Evolutionary conservation across 192 early-diverging fungal species (phyloP), one percentile per base, ranked within the genome.

Genomic region (Dissophora ornata): DNA sequence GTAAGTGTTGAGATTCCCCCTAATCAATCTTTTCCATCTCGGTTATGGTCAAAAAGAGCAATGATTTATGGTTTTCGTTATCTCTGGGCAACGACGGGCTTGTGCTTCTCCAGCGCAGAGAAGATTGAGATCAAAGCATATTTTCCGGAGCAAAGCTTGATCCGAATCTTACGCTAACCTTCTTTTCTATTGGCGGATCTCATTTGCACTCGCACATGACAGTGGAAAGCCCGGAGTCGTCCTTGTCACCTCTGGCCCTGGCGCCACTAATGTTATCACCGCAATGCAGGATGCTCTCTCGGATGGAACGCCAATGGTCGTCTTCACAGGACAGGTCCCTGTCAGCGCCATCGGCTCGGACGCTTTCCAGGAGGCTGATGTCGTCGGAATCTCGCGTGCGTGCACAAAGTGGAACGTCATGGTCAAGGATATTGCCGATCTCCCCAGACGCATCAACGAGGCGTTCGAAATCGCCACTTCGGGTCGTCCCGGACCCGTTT

Each of bases 341-440:
- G 95, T 93, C 7, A 83, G 90, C 4, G 89, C 93, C 30, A 93
- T 99, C 68, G 97, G 97, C 40, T 91, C 92, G 2, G 97, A 99
- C 71, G 96, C 95, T 13, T 99, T 99, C 88, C 97, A 99, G 84
- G 97, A 99, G 82, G 97, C 97, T 57, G 97, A 99, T 69, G 87
- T 99, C 32, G 87, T 99, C 26, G 96, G 96, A 49, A 99, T 99
- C 74, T 93, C 93, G 65, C 89, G 97, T 29, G 83, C 92, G 18
- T 99, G 97, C 85, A 97, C 97, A 80, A 99, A 98, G 80, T 99
- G 97, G 97, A 99, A 99, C 77, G 96, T 97, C 36, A 95, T 97
- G 96, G 94, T 99, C 80, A 94, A 94, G 71, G 94, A 97, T 73
- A 88, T 99, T 71, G 86, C 92, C 59, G 97, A 99, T 82, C 86